phyloP scores from a whole-genome alignment of 2,329 filamentous ascomycete genomes.

The Rhexocercosporidium sp. region DNA sequence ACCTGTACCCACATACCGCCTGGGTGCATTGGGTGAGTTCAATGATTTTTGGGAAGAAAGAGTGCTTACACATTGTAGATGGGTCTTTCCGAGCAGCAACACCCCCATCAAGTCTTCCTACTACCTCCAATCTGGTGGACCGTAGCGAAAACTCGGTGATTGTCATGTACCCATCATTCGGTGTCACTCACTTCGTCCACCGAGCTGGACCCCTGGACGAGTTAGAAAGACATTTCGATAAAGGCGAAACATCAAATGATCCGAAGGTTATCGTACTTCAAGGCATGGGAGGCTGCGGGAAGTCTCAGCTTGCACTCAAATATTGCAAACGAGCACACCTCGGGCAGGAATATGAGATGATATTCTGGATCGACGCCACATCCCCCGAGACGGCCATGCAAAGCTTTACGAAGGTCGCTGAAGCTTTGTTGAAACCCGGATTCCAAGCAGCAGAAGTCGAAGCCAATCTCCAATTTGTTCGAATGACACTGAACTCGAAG shows the following conservation, averaged over 20 bases:
- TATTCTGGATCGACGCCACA: conserved; percentile 36
- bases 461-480: conserved; percentile 16
- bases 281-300: conserved; percentile 32
- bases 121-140: too few relatives aligned
- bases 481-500: conserved; percentile 13
- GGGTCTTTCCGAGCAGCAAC: conserved; percentile 7
- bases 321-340: conserved; percentile 25
- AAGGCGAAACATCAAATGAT: background rate
- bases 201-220: background rate
- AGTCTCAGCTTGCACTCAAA: conserved; percentile 34
- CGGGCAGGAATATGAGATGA: conserved; percentile 11
- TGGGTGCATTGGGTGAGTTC: conserved; percentile 15
- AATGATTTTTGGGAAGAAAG: background rate
- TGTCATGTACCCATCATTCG: background rate
- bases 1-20: background rate
- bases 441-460: conserved; percentile 7
- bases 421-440: conserved; percentile 12
- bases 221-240: background rate
- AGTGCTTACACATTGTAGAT: conserved; percentile 17
- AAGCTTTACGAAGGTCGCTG: conserved; percentile 26
- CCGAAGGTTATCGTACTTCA: conserved; percentile 24
- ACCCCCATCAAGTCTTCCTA: background rate
- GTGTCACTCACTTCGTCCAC: background rate
- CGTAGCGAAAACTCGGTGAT: too few relatives aligned
- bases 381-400: conserved; percentile 16